Evolutionary conservation across 2,329 filamentous ascomycete species (phyloP), one percentile per base, ranked within the genome.

Genomic region (Paracoccidioides brasiliensis): DNA sequence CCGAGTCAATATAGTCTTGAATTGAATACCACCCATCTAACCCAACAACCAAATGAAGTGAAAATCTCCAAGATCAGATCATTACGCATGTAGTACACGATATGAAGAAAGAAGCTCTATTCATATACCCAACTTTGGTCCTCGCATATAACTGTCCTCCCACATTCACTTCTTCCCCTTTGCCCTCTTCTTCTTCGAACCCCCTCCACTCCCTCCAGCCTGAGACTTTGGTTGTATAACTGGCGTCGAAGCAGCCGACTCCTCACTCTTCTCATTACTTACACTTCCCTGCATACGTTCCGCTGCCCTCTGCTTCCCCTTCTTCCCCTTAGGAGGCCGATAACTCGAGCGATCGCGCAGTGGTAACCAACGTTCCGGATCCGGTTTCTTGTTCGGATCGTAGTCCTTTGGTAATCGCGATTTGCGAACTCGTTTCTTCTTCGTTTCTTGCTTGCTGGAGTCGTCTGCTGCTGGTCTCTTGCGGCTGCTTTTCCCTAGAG

Each of bases 361-460:
- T 10, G 93, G 91, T 58, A 98, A 73, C 93, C 93, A 98, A 59
- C 93, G 80, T 72, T 98, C 93, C 0, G 89, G 84, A 69, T 98
- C 93, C 38, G 88, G 80, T 61, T 83, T 84, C 76, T 90, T 94
- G 63, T 79, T 81, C 53, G 87, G 80, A 57, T 89, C 87, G 56
- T 71, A 75, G 55, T 77, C 71, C 64, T 76, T 76, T 7, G 74
- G 74, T 22, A 76, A 63, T 48, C 72, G 68, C 22, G 73, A 74
- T 59, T 74, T 74, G 37, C 75, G 70, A 22, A 75, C 57, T 55
- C 69, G 73, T 58, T 73, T 74, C 57, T 67, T 70, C 5, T 62
- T 62, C 14, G 66, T 65, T 9, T 60, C 62, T 37, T 69, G 63
- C 51, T 66, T 67, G 49, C 35, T 40, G 35, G 28, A 5, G 30